These are phyloP conservation scores for Coniochaeta sp. DNA, from an alignment of 2,329 filamentous ascomycete species.

Conservation along the genomic window DNA sequence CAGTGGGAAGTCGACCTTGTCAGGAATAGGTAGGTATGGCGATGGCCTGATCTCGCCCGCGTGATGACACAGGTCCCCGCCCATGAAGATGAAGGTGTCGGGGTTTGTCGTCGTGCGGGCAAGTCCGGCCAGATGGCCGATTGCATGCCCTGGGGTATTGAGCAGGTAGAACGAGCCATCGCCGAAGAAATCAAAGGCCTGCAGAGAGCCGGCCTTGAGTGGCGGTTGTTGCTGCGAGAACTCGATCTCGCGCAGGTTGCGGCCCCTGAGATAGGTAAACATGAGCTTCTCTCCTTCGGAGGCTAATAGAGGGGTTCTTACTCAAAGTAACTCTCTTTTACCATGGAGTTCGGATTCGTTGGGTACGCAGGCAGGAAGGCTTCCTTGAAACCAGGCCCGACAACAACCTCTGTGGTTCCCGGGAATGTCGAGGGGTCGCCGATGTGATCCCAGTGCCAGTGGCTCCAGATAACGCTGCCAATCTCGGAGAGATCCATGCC, in stretches of 20 bases:
- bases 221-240: conserved; percentile 3
- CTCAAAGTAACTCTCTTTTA: conserved; percentile 9
- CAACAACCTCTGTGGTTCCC: conserved; percentile 12
- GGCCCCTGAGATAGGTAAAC: conserved; percentile 1
- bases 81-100: conserved; percentile 15
- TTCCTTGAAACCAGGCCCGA: conserved; percentile 16
- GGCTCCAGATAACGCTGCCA: conserved; percentile 12
- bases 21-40: conserved; percentile 9
- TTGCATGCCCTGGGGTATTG: conserved; percentile 14
- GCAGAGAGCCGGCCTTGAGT: conserved; percentile 10
- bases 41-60: conserved; percentile 14
- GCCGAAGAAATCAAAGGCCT: conserved; percentile 16
- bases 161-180: conserved; percentile 17
- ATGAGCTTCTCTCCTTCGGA: conserved; percentile 1
- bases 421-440: conserved; percentile 15
- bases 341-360: conserved; percentile 9
- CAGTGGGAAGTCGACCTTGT: no score
- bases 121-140: conserved; percentile 13
- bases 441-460: conserved; percentile 17
- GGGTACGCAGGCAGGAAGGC: conserved; percentile 14
- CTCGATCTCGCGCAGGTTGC: conserved; percentile 7
- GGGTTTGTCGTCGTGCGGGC: conserved; percentile 12
- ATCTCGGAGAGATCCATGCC: conserved; percentile 7
- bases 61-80: conserved; percentile 16
- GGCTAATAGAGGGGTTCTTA: not conserved